These are phyloP conservation scores for Coemansia sp. DNA, from an alignment of 192 early-diverging fungal genomes.

Conservation along the genomic window DNA sequence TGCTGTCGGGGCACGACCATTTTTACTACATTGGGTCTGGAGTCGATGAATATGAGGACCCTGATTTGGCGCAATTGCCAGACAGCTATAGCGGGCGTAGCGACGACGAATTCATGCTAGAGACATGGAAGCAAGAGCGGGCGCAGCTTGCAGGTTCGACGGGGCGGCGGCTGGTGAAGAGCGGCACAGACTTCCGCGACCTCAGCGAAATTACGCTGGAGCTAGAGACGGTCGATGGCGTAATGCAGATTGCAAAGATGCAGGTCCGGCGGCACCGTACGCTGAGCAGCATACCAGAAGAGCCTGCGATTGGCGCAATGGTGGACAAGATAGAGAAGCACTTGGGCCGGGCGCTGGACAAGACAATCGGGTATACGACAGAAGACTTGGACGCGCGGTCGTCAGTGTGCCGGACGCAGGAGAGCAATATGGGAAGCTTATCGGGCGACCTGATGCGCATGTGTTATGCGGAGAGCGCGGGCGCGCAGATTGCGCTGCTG, in stretches of 20 bases:
- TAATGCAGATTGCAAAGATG: slow-evolving; percentile 10
- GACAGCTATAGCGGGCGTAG: slow-evolving; percentile 11
- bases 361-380: slow-evolving; percentile 58
- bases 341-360: slow-evolving; percentile 55
- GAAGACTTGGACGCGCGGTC: slow-evolving; percentile 60
- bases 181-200: slow-evolving; percentile 69
- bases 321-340: slow-evolving; percentile 53
- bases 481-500: slow-evolving; percentile 53
- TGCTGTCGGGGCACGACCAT: slow-evolving; percentile 74
- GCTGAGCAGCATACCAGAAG: slow-evolving; percentile 37
- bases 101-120: slow-evolving; percentile 40
- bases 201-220: slow-evolving; percentile 55
- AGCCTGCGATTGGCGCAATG: slow-evolving; percentile 45
- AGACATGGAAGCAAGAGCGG: slow-evolving; percentile 48
- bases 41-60: slow-evolving; percentile 29
- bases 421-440: slow-evolving; percentile 65
- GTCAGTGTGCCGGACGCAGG: slow-evolving; percentile 56
- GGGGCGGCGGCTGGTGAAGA: slow-evolving; percentile 61
- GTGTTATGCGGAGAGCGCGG: slow-evolving; percentile 43
- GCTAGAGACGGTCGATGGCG: slow-evolving; percentile 9
- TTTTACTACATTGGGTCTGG: slow-evolving; percentile 64
- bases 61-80: slow-evolving; percentile 8
- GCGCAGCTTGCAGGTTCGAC: not conserved
- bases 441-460: slow-evolving; percentile 64
- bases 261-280: slow-evolving; percentile 53